A percentile compares a stretch with the other conserved stretches of the same genome.
Conservation (phyloP, 768 basidiomycete species). For the Leccinellum luteum region DNA sequence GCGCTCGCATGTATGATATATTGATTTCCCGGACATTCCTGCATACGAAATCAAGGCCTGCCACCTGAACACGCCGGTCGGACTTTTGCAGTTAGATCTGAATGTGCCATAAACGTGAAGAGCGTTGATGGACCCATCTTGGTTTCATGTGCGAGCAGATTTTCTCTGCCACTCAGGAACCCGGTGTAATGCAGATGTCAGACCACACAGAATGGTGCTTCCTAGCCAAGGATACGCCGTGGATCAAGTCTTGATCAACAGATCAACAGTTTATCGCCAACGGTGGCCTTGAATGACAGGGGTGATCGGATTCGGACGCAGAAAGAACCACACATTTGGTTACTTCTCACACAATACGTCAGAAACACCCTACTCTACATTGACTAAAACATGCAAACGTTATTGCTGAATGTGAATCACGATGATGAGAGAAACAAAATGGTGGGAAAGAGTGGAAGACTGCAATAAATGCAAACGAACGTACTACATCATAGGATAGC, state of each 20-base stretch:
- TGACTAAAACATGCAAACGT: conserved; percentile 28
- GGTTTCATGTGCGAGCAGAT: background rate
- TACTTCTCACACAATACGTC: conserved; percentile 1
- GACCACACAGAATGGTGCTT: background rate
- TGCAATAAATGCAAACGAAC: conserved; percentile 19
- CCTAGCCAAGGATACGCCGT: background rate
- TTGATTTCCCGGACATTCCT: background rate
- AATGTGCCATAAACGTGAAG: background rate
- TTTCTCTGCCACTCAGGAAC: conserved; percentile 4
- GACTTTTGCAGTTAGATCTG: background rate
- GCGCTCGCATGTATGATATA: conserved; percentile 15
- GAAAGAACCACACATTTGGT: conserved; percentile 1
- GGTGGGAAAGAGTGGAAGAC: background rate
- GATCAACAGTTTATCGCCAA: conserved; percentile 1
- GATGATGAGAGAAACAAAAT: conserved; percentile 6
- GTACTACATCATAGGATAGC: background rate
- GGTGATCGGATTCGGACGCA: background rate
- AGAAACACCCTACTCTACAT: conserved; percentile 20
- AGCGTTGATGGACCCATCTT: background rate
- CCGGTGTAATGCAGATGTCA: background rate
- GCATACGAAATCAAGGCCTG: background rate
- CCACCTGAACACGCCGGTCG: conserved; percentile 8
- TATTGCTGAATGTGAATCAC: conserved; percentile 20
- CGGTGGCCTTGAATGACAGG: background rate
- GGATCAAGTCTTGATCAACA: background rate